Evolutionary conservation across 108 stramenopile species (phyloP).

Genomic region (Nitzschia inconspicua): DNA sequence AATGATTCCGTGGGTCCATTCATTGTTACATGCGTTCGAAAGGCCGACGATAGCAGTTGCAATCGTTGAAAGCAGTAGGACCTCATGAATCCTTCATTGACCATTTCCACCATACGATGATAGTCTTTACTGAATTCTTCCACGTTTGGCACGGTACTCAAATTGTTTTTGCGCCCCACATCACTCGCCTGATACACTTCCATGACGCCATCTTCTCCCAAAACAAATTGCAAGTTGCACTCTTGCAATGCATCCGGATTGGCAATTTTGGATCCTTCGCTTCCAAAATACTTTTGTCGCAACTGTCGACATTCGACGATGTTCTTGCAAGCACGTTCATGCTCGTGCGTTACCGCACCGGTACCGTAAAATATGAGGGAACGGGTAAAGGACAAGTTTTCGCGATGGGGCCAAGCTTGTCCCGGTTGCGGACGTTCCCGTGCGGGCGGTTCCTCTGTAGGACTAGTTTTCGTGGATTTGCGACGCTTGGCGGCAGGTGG

Average conservation of each 20-base stretch:
- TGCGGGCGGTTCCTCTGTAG: conserved; percentile 82
- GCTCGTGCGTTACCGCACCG: conserved; percentile 75
- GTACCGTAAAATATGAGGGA: conserved; percentile 86
- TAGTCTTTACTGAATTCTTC: conserved; percentile 75
- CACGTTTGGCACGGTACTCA: conserved; percentile 60
- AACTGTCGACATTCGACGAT: conserved; percentile 64
- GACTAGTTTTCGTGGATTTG: too few species aligned
- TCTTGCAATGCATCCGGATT: conserved; percentile 11
- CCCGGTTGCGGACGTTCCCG: conserved; percentile 68
- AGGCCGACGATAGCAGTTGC: conserved; percentile 75
- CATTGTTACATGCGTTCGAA: conserved; percentile 85
- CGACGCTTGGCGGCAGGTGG: neutral
- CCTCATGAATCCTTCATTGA: conserved; percentile 73
- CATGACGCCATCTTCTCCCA: conserved; percentile 68
- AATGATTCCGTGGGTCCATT: conserved; percentile 78
- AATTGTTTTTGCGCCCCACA: conserved; percentile 22
- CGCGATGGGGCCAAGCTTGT: conserved; percentile 46
- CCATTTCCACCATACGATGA: conserved; percentile 63
- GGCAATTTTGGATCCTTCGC: conserved; percentile 25
- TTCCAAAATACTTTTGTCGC: conserved; percentile 71
- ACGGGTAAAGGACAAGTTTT: conserved; percentile 84
- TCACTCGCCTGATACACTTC: conserved; percentile 50
- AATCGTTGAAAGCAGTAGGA: conserved; percentile 86
- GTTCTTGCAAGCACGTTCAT: conserved; percentile 63
- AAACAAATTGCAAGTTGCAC: conserved; percentile 17